A percentile compares a stretch with the other conserved stretches of the same genome.
Conservation (phyloP, 192 early-diverging fungal species). For the Pilaira anomala region DNA sequence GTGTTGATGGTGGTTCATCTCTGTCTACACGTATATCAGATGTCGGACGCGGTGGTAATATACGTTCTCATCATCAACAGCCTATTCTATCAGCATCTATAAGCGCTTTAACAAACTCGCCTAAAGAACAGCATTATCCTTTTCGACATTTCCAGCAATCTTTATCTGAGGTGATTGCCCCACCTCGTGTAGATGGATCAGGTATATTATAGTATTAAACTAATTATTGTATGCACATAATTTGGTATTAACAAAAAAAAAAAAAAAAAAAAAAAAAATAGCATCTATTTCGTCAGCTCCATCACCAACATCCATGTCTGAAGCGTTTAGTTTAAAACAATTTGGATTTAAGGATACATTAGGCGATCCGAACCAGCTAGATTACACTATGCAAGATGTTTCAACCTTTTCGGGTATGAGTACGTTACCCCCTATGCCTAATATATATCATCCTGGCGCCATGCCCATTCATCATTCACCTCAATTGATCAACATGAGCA, state of each 20-base stretch:
- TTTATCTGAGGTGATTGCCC: constrained; percentile 11
- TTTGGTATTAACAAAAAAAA: neutral
- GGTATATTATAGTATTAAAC: neutral
- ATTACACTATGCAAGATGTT: constrained; percentile 11
- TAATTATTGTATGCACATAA: neutral
- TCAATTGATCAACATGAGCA: neutral
- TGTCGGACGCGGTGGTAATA: constrained; percentile 12
- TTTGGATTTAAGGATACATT: constrained; percentile 29
- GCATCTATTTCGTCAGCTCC: neutral
- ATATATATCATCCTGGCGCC: neutral
- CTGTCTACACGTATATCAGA: constrained; percentile 7
- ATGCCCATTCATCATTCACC: neutral
- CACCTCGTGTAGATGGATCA: constrained; percentile 5
- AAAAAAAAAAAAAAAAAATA: too few species aligned
- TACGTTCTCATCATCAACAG: neutral
- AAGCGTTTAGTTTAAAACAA: constrained; percentile 34
- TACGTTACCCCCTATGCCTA: constrained; percentile 3
- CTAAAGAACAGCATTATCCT: neutral
- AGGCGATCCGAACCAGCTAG: constrained; percentile 12
- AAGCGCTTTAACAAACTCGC: neutral
- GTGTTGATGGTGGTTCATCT: neutral
- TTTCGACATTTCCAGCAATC: constrained; percentile 2
- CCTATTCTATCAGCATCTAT: neutral
- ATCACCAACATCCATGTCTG: constrained; percentile 17
- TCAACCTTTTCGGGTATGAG: constrained; percentile 11